Evolutionary conservation across 2,329 filamentous ascomycete genomes (phyloP).

Genomic region (Ophiosphaerella herpotricha): DNA sequence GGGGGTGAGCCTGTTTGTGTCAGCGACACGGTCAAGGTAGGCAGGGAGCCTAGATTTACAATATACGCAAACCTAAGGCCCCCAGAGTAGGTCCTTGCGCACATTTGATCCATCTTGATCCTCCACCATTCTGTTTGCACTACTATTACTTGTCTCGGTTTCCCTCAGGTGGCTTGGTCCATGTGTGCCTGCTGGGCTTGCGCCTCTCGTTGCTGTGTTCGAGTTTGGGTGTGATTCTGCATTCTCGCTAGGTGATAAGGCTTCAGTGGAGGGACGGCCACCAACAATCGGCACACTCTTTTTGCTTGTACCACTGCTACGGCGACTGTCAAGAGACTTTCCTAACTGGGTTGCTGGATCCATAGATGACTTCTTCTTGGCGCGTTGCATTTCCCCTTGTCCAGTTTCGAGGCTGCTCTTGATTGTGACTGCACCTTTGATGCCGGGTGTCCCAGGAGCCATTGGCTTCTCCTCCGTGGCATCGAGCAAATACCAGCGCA

Average conservation of each 20-base stretch:
- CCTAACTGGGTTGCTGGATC: slow-evolving; percentile 62
- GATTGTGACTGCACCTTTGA: slow-evolving; percentile 84
- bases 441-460: slow-evolving; percentile 82
- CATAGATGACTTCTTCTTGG: slow-evolving; percentile 49
- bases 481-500: slow-evolving; percentile 96
- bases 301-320: slow-evolving; percentile 84
- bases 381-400: slow-evolving; percentile 65
- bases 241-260: slow-evolving; percentile 25
- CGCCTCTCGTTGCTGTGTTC: slow-evolving; percentile 37
- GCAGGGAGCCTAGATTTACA: slow-evolving; percentile 39
- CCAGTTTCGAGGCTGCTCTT: slow-evolving; percentile 86
- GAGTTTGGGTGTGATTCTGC: slow-evolving; percentile 32
- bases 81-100: slow-evolving; percentile 51
- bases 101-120: slow-evolving; percentile 47
- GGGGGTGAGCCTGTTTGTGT: slow-evolving; percentile 10
- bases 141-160: slow-evolving; percentile 29
- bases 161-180: slow-evolving; percentile 42
- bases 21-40: slow-evolving; percentile 8
- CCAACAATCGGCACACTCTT: slow-evolving; percentile 62
- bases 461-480: slow-evolving; percentile 91
- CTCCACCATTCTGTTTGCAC: slow-evolving; percentile 27
- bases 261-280: slow-evolving; percentile 33
- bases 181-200: slow-evolving; percentile 37
- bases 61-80: slow-evolving; percentile 44
- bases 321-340: slow-evolving; percentile 87